Evolutionary conservation across 2,329 filamentous ascomycete genomes (phyloP).

Genomic region (Phialophora chinensis): DNA sequence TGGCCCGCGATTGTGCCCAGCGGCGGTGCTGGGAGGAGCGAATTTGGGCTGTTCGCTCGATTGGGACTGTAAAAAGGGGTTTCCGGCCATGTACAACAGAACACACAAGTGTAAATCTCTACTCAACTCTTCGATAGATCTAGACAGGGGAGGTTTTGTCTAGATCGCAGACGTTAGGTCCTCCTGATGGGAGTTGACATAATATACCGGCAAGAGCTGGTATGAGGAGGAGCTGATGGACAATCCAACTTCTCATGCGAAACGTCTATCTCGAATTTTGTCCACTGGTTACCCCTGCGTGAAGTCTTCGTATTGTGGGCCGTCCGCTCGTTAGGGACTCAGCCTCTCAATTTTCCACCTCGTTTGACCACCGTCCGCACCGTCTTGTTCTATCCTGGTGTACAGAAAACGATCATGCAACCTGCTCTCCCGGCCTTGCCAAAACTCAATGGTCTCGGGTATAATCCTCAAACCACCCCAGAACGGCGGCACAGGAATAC

Average conservation of each 20-base stretch:
- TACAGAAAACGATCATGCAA: slow-evolving; percentile 95
- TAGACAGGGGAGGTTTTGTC: slow-evolving; percentile 25
- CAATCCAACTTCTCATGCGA: slow-evolving; percentile 34
- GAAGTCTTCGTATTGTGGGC: background rate
- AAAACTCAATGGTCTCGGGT: slow-evolving; percentile 90
- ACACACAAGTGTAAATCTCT: slow-evolving; percentile 34
- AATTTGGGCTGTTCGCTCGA: slow-evolving; percentile 5
- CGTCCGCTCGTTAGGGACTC: slow-evolving; percentile 33
- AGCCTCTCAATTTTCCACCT: slow-evolving; percentile 39
- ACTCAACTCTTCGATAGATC: slow-evolving; percentile 35
- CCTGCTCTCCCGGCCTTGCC: slow-evolving; percentile 87
- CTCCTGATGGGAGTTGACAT: slow-evolving; percentile 22
- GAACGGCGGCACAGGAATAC: slow-evolving; percentile 89
- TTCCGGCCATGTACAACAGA: slow-evolving; percentile 35
- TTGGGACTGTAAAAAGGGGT: slow-evolving; percentile 4
- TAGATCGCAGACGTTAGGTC: slow-evolving; percentile 22
- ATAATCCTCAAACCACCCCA: slow-evolving; percentile 91
- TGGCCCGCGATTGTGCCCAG: slow-evolving; percentile 4
- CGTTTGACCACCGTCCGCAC: slow-evolving; percentile 21
- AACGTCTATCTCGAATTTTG: slow-evolving; percentile 7
- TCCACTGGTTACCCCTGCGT: background rate
- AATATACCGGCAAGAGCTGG: slow-evolving; percentile 28
- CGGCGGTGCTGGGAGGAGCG: slow-evolving; percentile 25
- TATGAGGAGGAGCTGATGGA: slow-evolving; percentile 24
- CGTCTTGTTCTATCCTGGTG: slow-evolving; percentile 60